Evolutionary conservation across 2,329 filamentous ascomycete species (phyloP), one percentile per base, ranked within the genome.

Genomic region (Aspergillus sp.): DNA sequence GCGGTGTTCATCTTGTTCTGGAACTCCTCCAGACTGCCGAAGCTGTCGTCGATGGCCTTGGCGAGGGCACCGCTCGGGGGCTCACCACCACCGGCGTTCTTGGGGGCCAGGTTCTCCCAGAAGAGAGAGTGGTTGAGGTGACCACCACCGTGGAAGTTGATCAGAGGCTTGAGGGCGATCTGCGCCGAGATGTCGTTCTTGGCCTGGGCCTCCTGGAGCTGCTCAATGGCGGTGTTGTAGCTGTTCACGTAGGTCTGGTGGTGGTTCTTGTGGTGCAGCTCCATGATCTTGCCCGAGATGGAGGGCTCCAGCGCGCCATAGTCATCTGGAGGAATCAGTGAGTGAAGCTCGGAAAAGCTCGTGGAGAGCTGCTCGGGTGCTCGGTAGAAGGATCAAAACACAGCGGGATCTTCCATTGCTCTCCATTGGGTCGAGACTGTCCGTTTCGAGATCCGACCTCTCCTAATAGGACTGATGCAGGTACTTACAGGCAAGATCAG

Each of bases 241-340:
- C 87, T 88, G 75, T 86, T 94, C 64, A 96, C 90, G 73, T 96
- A 96, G 67, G 91, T 92, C 76, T 93, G 86, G 80, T 96, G 92
- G 82, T 96, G 91, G 77, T 91, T 93, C 78, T 84, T 87, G 84
- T 96, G 89, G 81, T 96, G 92, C 43, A 96, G 84, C 79, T 96
- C 89, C 92, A 96, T 96, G 79, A 96, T 96, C 77, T 94, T 85
- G 72, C 88, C 88, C 45, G 88, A 92, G 78, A 96, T 82, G 70
- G 81, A 74, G 62, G 83, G 84, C 79, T 99, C 94, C 66, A 99
- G 91, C 48, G 92, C 94, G 71, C 88, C 90, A 75, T 97, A 99
- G 81, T 97, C 94, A 72, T 97, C 93, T 96, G 61, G 2, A 6
- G 11, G 14, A 21, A 29, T 32, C 29, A 20, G 43, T 60, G 44